Percentiles rank a stretch among this genome's conserved stretches.
Conservation (phyloP, 2,329 filamentous ascomycete genomes). For the Tolypocladium ovalisporum region DNA sequence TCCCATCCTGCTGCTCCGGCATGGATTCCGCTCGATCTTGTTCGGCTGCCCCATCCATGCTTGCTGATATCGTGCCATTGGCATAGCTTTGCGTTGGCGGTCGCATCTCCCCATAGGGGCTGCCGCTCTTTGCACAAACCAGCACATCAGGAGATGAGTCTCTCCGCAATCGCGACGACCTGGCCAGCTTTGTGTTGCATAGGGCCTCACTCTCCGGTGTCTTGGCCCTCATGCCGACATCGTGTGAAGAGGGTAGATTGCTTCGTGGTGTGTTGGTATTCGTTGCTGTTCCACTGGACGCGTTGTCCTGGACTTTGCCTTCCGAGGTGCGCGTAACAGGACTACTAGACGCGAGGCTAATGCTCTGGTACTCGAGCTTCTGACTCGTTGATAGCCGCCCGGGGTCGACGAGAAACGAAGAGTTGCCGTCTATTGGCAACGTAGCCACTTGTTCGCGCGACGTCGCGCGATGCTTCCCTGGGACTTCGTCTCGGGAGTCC, state of each 20-base stretch:
- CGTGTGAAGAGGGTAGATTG: slow-evolving; percentile 13
- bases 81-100: not conserved
- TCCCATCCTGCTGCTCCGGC: slow-evolving; percentile 1
- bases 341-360: slow-evolving; percentile 10
- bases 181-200: not conserved
- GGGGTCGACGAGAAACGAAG: slow-evolving; percentile 21
- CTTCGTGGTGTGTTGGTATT: slow-evolving; percentile 24
- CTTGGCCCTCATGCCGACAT: slow-evolving; percentile 10
- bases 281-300: slow-evolving; percentile 22
- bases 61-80: not conserved
- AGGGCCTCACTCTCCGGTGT: slow-evolving; percentile 5
- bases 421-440: slow-evolving; percentile 13
- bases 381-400: slow-evolving; percentile 25
- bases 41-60: not conserved
- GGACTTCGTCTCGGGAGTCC: slow-evolving; percentile 2
- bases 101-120: not conserved
- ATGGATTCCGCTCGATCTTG: not conserved
- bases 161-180: not conserved
- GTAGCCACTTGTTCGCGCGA: slow-evolving; percentile 3
- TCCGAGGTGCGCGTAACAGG: slow-evolving; percentile 2
- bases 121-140: not conserved
- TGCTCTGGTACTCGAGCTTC: slow-evolving; percentile 22
- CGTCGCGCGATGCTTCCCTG: slow-evolving; percentile 1
- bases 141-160: slow-evolving; percentile 10
- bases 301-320: slow-evolving; percentile 3